Conservation (phyloP, 2,329 filamentous ascomycete genomes). For the Trichoderma aggressivum region DNA sequence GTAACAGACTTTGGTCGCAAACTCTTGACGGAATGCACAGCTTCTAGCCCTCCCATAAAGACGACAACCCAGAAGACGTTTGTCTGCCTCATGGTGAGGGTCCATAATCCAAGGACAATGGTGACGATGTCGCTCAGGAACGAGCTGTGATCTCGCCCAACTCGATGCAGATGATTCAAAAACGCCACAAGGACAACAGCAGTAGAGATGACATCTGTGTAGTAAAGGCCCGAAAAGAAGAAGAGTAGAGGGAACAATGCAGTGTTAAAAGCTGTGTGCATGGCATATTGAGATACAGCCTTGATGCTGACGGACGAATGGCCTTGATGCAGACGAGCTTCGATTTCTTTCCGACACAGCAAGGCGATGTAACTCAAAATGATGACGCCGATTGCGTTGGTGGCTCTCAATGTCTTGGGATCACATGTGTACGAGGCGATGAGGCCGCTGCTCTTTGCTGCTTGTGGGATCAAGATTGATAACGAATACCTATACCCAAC, state of each 20-base stretch:
- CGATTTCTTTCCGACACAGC: slow-evolving; percentile 51
- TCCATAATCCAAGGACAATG: slow-evolving; percentile 57
- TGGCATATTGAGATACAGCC: slow-evolving; percentile 39
- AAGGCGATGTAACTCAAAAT: slow-evolving; percentile 45
- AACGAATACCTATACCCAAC: slow-evolving; percentile 42
- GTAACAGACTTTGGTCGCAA: slow-evolving; percentile 35
- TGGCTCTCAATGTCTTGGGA: slow-evolving; percentile 41
- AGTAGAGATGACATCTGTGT: slow-evolving; percentile 86
- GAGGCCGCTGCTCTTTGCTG: slow-evolving; percentile 18
- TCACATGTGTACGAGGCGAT: slow-evolving; percentile 27
- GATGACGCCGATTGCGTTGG: slow-evolving; percentile 43
- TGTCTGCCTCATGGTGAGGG: slow-evolving; percentile 82
- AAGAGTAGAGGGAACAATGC: slow-evolving; percentile 84
- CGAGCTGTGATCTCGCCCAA: slow-evolving; percentile 33
- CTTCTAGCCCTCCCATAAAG: slow-evolving; percentile 64
- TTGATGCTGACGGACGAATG: slow-evolving; percentile 21
- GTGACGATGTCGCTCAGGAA: slow-evolving; percentile 41
- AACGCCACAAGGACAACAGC: slow-evolving; percentile 71
- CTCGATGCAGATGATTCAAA: slow-evolving; percentile 49
- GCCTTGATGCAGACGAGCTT: slow-evolving; percentile 38
- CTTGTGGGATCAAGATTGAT: slow-evolving; percentile 33
- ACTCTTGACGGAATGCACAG: slow-evolving; percentile 48
- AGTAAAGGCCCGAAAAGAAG: slow-evolving; percentile 94
- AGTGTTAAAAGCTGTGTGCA: slow-evolving; percentile 72
- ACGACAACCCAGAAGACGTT: slow-evolving; percentile 95